Evolutionary conservation across 495 filamentous ascomycete species (phyloP).

Genomic region (Penicillium nucicola): DNA sequence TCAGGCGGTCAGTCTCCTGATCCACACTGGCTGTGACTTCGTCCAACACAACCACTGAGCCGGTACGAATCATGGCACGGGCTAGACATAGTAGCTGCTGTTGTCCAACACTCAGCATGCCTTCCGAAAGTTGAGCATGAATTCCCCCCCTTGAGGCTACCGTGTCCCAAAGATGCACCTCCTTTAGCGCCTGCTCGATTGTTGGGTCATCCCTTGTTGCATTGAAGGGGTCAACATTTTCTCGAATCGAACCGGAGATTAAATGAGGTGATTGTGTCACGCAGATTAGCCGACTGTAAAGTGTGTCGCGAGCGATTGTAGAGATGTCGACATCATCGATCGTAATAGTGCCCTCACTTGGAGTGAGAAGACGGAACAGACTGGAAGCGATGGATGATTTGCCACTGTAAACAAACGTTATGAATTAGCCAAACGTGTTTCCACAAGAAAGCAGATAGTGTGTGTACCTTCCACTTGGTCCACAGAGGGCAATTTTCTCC

Average conservation of each 20-base stretch:
- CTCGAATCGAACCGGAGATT: not conserved
- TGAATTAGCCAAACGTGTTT: no score
- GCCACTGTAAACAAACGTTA: not conserved
- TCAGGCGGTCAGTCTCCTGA: slow-evolving; percentile 37
- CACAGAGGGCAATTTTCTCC: slow-evolving; percentile 28
- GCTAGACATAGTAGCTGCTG: slow-evolving; percentile 53
- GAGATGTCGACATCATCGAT: not conserved
- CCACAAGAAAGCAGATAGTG: no score
- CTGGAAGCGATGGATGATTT: not conserved
- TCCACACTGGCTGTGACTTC: slow-evolving; percentile 52
- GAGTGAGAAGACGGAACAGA: not conserved
- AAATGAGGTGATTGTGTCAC: not conserved
- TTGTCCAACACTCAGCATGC: slow-evolving; percentile 47
- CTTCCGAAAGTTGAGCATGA: slow-evolving; percentile 31
- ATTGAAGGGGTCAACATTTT: not conserved
- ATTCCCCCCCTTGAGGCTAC: slow-evolving; percentile 40
- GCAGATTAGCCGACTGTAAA: not conserved
- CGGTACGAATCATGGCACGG: slow-evolving; percentile 43
- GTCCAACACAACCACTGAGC: slow-evolving; percentile 33
- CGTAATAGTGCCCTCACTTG: not conserved
- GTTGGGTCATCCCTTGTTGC: not conserved
- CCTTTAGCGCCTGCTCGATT: not conserved
- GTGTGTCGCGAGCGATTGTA: not conserved
- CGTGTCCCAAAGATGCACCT: slow-evolving; percentile 32
- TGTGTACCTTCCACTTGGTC: not conserved